These are phyloP conservation scores for Fusarium devonianum DNA, from an alignment of 2,329 filamentous ascomycete genomes.

Conservation along the genomic window DNA sequence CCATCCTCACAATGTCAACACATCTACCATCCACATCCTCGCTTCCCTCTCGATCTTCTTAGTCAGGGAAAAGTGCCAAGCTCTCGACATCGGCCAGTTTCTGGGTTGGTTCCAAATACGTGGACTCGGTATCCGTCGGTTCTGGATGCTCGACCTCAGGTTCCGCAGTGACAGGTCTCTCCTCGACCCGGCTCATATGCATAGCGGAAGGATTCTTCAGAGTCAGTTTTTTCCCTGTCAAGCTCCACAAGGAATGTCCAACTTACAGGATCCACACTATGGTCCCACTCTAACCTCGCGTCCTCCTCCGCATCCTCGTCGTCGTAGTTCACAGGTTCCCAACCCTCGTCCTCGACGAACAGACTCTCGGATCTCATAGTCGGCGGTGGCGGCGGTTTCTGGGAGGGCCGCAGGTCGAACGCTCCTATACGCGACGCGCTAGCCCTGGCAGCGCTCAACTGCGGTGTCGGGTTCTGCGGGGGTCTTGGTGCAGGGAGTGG, in stretches of 20 bases:
- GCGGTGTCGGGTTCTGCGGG: slow-evolving; percentile 45
- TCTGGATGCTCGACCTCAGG: slow-evolving; percentile 27
- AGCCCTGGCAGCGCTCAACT: slow-evolving; percentile 45
- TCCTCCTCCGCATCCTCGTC: slow-evolving; percentile 71
- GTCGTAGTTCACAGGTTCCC: slow-evolving; percentile 71
- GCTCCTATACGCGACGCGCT: slow-evolving; percentile 47
- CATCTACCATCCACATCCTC: not conserved
- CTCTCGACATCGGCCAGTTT: slow-evolving; percentile 70
- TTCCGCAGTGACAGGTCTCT: slow-evolving; percentile 24
- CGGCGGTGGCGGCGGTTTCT: slow-evolving; percentile 61
- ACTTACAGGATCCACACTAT: slow-evolving; percentile 68
- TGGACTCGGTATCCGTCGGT: slow-evolving; percentile 41
- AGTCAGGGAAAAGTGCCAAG: slow-evolving; percentile 54
- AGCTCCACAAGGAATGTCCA: not conserved
- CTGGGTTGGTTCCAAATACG: slow-evolving; percentile 73
- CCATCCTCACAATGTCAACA: slow-evolving; percentile 15
- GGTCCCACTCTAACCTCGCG: slow-evolving; percentile 77
- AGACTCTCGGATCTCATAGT: slow-evolving; percentile 71
- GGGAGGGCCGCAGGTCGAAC: slow-evolving; percentile 60
- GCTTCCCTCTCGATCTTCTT: slow-evolving; percentile 16
- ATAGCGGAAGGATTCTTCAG: slow-evolving; percentile 53
- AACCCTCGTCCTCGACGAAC: slow-evolving; percentile 79
- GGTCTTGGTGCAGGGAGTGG: slow-evolving; percentile 39
- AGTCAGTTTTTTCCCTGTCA: slow-evolving; percentile 42
- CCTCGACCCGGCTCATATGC: slow-evolving; percentile 52